Base-by-base conservation (phyloP, 495 filamentous ascomycete species). In the Evansstolkia leycettana region DNA sequence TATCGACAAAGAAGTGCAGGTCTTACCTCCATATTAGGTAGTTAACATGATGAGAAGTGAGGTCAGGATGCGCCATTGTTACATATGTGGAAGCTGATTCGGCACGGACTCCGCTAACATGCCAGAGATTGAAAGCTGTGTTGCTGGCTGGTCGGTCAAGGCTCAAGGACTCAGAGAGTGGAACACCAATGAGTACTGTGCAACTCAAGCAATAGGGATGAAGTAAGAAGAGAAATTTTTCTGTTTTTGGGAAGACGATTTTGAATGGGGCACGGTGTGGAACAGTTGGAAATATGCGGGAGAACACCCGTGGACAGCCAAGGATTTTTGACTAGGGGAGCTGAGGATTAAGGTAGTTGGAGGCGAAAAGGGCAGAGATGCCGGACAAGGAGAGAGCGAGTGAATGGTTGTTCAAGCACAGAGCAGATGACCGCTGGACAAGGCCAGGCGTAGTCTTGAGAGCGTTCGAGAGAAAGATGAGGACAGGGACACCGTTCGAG, bases 1-100 rank as follows among this genome's bases (percentile, higher is more conserved):
- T 28, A 10, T 8, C 29, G 39, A 36, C 17, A 17, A 10, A 40
- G 11, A 17, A 37, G 37, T n/a, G 51, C 51, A 57, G 43, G 47
- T 73, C 84, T 60, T 73, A 95, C 84, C 87, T 87, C 84, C 87
- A 94, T 69, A 98, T 84, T 65, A 98, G 70, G 70, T 89, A 96
- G 73, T 96, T 98, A 67, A 96, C 76, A 65, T 89, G 81, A 69
- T 95, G 76, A 42, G 86, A 89, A 59, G 84, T 81, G 51, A 98
- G 73, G 48, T 65, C 55, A 36, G 54, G 60, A 41, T 57, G 59
- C 52, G 59, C 53, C 67, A 70, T 70, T 51, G 57, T 62, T 60
- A 63, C 57, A 65, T 60, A 46, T 63, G 51, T 53, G 52, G 56
- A 40, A 41, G 33, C 31, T 52, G 51, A 42, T 41, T 42, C 49